phyloP scores from a whole-genome alignment of 768 basidiomycete genomes.

The Tricholoma saponaceum region DNA sequence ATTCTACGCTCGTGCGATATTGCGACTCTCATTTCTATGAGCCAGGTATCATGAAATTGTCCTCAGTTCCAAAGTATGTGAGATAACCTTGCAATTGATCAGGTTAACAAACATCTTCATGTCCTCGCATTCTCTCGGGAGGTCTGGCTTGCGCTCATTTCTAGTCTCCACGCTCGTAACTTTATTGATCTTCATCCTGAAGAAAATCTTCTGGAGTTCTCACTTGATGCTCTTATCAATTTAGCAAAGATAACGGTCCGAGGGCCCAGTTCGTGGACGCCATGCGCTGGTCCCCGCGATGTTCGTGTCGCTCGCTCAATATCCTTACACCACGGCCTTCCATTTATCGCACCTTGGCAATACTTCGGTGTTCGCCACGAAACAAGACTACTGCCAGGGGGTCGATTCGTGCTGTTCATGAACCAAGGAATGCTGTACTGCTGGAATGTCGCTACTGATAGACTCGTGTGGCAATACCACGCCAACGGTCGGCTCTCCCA shows the following conservation, averaged over 20 bases:
- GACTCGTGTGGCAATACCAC: background rate
- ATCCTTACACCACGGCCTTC: background rate
- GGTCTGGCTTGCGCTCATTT: background rate
- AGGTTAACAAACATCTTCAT: background rate
- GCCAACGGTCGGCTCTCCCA: too few relatives aligned
- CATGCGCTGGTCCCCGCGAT: background rate
- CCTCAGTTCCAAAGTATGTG: background rate
- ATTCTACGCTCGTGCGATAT: background rate
- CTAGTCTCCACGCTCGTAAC: background rate
- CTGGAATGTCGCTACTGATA: background rate
- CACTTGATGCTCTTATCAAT: background rate
- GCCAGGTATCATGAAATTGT: slow-evolving; percentile 2
- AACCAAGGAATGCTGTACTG: background rate
- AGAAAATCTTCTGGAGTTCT: background rate
- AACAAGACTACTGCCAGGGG: background rate
- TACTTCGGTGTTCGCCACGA: background rate
- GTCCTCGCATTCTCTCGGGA: background rate
- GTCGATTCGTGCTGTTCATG: background rate
- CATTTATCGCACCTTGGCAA: too few relatives aligned
- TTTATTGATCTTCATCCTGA: background rate
- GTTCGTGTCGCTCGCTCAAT: background rate
- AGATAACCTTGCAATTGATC: too few relatives aligned
- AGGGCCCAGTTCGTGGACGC: background rate
- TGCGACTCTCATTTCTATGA: background rate
- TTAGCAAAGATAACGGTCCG: background rate